These are phyloP conservation scores for Penicillium paneum DNA, from an alignment of 2,329 filamentous ascomycete species.

Conservation along the genomic window DNA sequence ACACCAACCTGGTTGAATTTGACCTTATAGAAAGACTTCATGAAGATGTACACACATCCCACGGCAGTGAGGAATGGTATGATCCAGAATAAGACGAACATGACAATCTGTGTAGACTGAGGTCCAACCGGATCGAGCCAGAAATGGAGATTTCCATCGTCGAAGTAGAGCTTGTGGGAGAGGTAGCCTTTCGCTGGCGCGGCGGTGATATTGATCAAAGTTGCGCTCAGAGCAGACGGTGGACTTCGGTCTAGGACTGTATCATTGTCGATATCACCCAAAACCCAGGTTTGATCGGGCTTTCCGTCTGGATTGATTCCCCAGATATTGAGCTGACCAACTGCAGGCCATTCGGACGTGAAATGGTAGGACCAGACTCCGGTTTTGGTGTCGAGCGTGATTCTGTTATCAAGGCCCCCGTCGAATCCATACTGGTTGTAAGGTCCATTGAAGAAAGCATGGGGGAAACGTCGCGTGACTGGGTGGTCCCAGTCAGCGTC, in stretches of 20 bases:
- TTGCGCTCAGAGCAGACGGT: slow-evolving; percentile 54
- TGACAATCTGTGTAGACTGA: slow-evolving; percentile 50
- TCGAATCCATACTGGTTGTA: slow-evolving; percentile 66
- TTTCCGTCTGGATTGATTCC: slow-evolving; percentile 62
- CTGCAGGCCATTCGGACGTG: slow-evolving; percentile 61
- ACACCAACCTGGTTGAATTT: slow-evolving; percentile 61
- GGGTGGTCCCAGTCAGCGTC: slow-evolving; percentile 45
- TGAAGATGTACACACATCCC: slow-evolving; percentile 55
- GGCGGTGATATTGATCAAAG: slow-evolving; percentile 58
- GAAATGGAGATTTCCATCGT: slow-evolving; percentile 55
- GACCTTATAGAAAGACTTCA: slow-evolving; percentile 61
- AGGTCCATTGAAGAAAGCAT: slow-evolving; percentile 59
- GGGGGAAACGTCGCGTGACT: slow-evolving; percentile 54
- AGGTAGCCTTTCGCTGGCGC: slow-evolving; percentile 54
- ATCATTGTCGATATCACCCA: slow-evolving; percentile 61
- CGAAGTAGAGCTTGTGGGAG: slow-evolving; percentile 54
- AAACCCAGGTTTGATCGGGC: slow-evolving; percentile 58
- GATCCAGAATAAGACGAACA: slow-evolving; percentile 55
- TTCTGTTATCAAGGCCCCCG: slow-evolving; percentile 53
- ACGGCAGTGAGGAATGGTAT: slow-evolving; percentile 53
- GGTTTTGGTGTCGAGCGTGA: slow-evolving; percentile 47
- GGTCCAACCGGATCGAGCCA: slow-evolving; percentile 53
- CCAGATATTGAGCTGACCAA: slow-evolving; percentile 64
- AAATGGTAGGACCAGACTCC: slow-evolving; percentile 58
- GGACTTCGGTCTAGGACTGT: slow-evolving; percentile 60